Evolutionary conservation across 441 rosid genomes (phyloP), one percentile per base, ranked within the genome.

Genomic region (Erysimum pusillum): DNA sequence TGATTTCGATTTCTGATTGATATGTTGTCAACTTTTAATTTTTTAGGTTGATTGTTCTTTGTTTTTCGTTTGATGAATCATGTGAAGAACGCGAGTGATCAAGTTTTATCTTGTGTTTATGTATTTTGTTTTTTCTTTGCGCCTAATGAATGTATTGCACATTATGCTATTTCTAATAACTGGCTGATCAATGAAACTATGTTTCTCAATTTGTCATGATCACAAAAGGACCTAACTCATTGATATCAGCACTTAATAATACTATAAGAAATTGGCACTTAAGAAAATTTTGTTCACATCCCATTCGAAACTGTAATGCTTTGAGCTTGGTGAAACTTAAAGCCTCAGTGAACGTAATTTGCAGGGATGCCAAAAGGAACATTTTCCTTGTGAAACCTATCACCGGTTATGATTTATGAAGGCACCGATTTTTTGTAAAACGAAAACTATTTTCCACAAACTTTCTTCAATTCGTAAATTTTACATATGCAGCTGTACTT

Each of bases 1-100:
- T 1, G 82, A 64, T 63, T 79, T 79, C 70, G 82, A 79, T 25
- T 79, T 79, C 62, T 79, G 70, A 74, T 51, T 54, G 41, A 1
- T 64, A 28, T 69, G 15, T 67, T 67, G 3, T 66, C 18, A 28
- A 39, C 12, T 67, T 73, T 25, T 34, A 5, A 9, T 60, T 52
- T 72, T 59, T n/a, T 65, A 76, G 75, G 31, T 62, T 67, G 9
- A 53, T 1, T 60, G 49, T 5, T 41, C 34, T 62, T 5, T 67
- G 51, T 42, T 11, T 63, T 38, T 64, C 8, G 20, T 52, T 62
- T 38, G 35, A 61, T 64, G 49, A 62, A 70, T 64, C 41, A 28
- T 76, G 46, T 49, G 58, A 31, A 34, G 45, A 66, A 66, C 71
- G 9, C 34, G 70, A 61, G 65, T 34, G 42, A 53, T 44, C 49